These are phyloP conservation scores for Hyaloscypha variabilis DNA, from an alignment of 495 filamentous ascomycete genomes.

Conservation along the genomic window DNA sequence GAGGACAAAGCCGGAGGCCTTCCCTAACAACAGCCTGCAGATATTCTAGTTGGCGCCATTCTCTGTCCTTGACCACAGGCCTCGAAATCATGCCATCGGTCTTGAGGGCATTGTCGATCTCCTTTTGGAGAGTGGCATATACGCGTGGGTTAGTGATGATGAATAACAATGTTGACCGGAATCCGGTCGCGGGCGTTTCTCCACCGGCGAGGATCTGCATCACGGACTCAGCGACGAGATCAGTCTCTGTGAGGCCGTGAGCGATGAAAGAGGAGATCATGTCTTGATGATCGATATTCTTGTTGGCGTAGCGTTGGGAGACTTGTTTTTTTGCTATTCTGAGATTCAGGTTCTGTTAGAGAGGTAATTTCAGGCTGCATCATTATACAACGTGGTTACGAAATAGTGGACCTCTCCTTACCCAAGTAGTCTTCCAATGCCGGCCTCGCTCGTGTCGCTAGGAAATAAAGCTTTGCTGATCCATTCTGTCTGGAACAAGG, in stretches of 20 bases:
- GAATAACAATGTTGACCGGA: conserved; percentile 57
- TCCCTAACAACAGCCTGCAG: conserved; percentile 54
- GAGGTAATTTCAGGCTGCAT: not conserved
- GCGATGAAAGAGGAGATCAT: conserved; percentile 47
- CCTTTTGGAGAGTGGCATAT: conserved; percentile 12
- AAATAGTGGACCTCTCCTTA: not conserved
- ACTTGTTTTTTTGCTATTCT: conserved; percentile 29
- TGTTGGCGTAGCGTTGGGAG: conserved; percentile 32
- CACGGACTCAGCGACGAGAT: conserved; percentile 43
- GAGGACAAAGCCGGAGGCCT: conserved; percentile 47
- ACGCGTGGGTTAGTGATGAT: conserved; percentile 33
- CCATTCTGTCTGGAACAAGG: not conserved
- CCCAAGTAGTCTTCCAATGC: conserved; percentile 18
- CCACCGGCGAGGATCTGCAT: conserved; percentile 56
- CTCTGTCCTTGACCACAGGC: conserved; percentile 40
- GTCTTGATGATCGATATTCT: conserved; percentile 34
- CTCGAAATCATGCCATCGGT: conserved; percentile 34
- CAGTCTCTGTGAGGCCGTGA: conserved; percentile 40
- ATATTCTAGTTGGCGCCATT: conserved; percentile 47
- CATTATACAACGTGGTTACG: not conserved
- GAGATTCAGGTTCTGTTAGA: not conserved
- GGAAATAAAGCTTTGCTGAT: not conserved
- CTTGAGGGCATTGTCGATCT: conserved; percentile 33
- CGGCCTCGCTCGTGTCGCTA: conserved; percentile 7
- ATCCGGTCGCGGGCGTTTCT: conserved; percentile 62